A percentile compares a stretch with the other conserved stretches of the same genome.
These are phyloP conservation scores for Kalanchoe fedtschenkoi DNA, from an alignment of 164 flowering plant species.

Conservation along the genomic window DNA sequence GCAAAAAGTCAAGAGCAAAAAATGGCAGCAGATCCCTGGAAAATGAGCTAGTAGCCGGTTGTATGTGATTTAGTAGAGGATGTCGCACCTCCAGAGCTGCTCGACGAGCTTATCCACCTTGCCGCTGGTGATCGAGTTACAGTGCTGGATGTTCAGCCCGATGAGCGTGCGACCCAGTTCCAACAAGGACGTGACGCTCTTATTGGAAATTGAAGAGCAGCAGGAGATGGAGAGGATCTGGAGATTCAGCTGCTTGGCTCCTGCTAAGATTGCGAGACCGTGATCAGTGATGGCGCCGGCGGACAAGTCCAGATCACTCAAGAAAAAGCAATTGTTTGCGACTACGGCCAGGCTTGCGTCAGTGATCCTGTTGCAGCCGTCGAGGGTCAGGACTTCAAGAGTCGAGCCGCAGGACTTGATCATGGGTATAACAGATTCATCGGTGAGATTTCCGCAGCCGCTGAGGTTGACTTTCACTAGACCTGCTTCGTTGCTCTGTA, in stretches of 20 bases:
- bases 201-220: slow-evolving; percentile 37
- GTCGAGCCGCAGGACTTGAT: background rate
- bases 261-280: slow-evolving; percentile 31
- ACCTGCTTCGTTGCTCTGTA: background rate
- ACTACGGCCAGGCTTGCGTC: slow-evolving; percentile 42
- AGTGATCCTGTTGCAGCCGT: slow-evolving; percentile 41
- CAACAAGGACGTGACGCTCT: slow-evolving; percentile 33
- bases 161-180: slow-evolving; percentile 43
- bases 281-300: slow-evolving; percentile 37
- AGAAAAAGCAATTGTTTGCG: slow-evolving; percentile 31
- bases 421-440: background rate
- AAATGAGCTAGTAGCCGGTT: background rate
- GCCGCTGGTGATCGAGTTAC: slow-evolving; percentile 41
- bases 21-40: background rate
- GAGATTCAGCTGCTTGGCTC: slow-evolving; percentile 26
- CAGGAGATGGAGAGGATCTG: slow-evolving; percentile 50
- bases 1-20: background rate
- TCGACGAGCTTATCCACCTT: slow-evolving; percentile 33
- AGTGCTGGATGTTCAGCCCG: slow-evolving; percentile 64
- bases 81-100: slow-evolving; percentile 52
- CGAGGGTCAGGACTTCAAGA: slow-evolving; percentile 39
- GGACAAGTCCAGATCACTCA: slow-evolving; percentile 46
- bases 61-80: slow-evolving; percentile 26
- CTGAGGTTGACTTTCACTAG: background rate
- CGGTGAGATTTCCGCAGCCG: background rate